phyloP scores from a whole-genome alignment of 2,329 filamentous ascomycete species.

The Microdochium nivale region DNA sequence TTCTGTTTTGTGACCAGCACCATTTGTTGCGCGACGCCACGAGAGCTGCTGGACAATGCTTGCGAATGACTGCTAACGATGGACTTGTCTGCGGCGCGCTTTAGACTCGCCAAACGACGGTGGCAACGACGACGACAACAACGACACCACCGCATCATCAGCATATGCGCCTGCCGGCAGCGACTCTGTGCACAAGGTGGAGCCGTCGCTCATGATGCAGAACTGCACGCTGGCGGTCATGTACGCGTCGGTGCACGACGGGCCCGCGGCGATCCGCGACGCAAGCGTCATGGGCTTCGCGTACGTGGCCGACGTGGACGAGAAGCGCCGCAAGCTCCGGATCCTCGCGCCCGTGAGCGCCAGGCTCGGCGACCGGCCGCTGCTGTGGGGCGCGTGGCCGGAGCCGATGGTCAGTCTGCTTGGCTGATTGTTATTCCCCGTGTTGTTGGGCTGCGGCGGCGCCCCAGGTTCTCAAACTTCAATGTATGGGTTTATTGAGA shows the following conservation, averaged over 20 bases:
- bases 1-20: too few relatives aligned
- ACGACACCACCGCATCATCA: slow-evolving; percentile 1
- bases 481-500: too few relatives aligned
- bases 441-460: too few relatives aligned
- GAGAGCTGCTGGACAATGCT: too few relatives aligned
- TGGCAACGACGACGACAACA: background rate
- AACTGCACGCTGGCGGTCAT: slow-evolving; percentile 83
- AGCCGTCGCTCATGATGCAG: slow-evolving; percentile 59
- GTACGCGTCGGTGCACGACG: slow-evolving; percentile 62
- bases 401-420: slow-evolving; percentile 74
- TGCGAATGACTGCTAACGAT: too few relatives aligned
- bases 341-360: slow-evolving; percentile 79
- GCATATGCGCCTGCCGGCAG: slow-evolving; percentile 5
- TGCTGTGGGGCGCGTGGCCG: slow-evolving; percentile 82
- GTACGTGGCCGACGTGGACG: slow-evolving; percentile 87
- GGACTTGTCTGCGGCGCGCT: background rate
- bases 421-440: slow-evolving; percentile 38
- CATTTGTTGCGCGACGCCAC: too few relatives aligned
- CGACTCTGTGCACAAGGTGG: slow-evolving; percentile 46
- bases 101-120: slow-evolving; percentile 6
- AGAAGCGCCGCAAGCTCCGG: slow-evolving; percentile 70
- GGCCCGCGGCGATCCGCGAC: slow-evolving; percentile 64
- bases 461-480: too few relatives aligned
- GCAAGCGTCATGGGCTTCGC: slow-evolving; percentile 86
- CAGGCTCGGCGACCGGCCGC: slow-evolving; percentile 66